A percentile compares a stretch with the other conserved stretches of the same genome.
Evolutionary conservation across 495 filamentous ascomycete genomes (phyloP).

Genomic region (Durotheca rogersii): DNA sequence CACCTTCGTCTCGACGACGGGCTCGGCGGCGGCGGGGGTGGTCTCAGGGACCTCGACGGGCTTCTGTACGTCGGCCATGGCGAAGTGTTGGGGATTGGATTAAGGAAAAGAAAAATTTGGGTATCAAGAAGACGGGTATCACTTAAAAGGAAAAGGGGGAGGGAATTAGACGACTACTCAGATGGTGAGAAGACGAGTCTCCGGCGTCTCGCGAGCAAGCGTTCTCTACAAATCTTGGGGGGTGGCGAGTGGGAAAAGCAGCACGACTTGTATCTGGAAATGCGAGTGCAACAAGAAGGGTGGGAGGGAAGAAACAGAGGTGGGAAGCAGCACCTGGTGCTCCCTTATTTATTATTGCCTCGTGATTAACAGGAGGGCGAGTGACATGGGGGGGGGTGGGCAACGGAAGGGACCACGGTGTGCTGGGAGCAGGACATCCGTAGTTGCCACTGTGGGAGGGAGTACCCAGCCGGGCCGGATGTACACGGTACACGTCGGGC

Average conservation of each 20-base stretch:
- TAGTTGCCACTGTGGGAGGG: conserved; percentile 11
- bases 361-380: conserved; percentile 36
- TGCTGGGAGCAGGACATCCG: conserved; percentile 12
- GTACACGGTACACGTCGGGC: too few species aligned
- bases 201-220: conserved; percentile 30
- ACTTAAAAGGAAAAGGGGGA: conserved; percentile 45
- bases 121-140: conserved; percentile 51
- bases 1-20: conserved; percentile 47
- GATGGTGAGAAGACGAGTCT: too few species aligned
- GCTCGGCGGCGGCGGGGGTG: conserved; percentile 43
- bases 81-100: conserved; percentile 37
- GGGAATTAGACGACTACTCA: conserved; percentile 33
- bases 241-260: conserved; percentile 20
- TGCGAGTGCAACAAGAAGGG: conserved; percentile 33
- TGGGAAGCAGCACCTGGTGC: conserved; percentile 34
- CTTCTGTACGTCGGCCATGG: conserved; percentile 54
- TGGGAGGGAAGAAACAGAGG: conserved; percentile 26
- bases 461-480: too few species aligned
- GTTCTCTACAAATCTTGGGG: conserved; percentile 17
- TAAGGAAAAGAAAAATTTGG: conserved; percentile 45
- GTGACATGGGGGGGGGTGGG: conserved; percentile 28
- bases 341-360: conserved; percentile 39
- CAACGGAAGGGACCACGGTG: conserved; percentile 34
- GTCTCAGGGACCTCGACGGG: conserved; percentile 46
- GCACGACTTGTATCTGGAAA: conserved; percentile 27